Conservation (phyloP, 148 eudicot species). For the Persicaria tinctoria region DNA sequence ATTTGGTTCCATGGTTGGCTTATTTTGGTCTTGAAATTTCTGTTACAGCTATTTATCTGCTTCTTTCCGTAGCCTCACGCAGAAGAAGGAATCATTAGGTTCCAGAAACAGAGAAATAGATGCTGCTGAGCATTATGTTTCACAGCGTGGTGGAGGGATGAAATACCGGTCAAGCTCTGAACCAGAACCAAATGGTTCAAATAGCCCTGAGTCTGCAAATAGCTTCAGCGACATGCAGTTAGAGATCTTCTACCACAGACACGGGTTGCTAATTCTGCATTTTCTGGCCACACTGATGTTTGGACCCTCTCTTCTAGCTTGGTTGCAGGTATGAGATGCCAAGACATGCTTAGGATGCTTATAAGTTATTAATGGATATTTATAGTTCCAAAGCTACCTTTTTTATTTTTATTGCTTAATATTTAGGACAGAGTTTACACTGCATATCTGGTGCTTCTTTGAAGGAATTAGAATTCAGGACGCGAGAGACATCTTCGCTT, state of each 20-base stretch:
- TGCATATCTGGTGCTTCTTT: not conserved
- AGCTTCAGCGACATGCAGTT: conserved; percentile 76
- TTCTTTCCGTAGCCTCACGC: conserved; percentile 70
- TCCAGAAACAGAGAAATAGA: conserved; percentile 32
- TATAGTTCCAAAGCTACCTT: not conserved
- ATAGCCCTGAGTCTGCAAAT: conserved; percentile 44
- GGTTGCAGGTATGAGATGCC: conserved; percentile 63
- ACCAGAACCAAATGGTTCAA: conserved; percentile 28
- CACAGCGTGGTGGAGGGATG: conserved; percentile 16
- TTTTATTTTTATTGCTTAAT: not conserved
- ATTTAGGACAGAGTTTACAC: not conserved
- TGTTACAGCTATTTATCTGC: conserved; percentile 70
- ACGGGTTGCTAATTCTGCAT: conserved; percentile 85
- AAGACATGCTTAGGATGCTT: not conserved
- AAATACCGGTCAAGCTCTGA: conserved; percentile 22
- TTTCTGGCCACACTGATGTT: conserved; percentile 72
- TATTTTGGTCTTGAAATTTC: conserved; percentile 14
- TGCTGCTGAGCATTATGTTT: conserved; percentile 22
- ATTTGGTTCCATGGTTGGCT: conserved; percentile 4
- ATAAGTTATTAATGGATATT: not conserved
- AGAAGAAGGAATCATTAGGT: conserved; percentile 34
- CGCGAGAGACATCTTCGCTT: not conserved
- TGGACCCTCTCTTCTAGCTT: conserved; percentile 78
- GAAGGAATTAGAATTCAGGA: not conserved
- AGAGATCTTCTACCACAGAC: conserved; percentile 84